These are phyloP conservation scores for Porogramme epimiltina DNA, from an alignment of 1,284 basidiomycete genomes.

Conservation along the genomic window DNA sequence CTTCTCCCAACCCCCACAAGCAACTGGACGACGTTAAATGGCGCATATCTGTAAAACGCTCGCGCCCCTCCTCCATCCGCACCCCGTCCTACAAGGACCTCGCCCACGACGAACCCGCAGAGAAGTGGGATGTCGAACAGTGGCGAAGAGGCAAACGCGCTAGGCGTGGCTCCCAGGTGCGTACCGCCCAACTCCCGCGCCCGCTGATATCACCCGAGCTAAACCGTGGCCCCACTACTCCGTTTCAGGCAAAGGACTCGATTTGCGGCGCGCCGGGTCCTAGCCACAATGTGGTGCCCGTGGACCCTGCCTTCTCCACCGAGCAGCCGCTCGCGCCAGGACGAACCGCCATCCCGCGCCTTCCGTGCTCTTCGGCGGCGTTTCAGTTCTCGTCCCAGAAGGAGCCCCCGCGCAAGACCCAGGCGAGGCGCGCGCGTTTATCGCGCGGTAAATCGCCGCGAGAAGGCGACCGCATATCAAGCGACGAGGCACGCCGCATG, in stretches of 20 bases:
- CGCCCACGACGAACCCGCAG: slow-evolving; percentile 33
- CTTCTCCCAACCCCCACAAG: slow-evolving; percentile 40
- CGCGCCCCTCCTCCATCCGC: slow-evolving; percentile 40
- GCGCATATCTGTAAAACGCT: slow-evolving; percentile 48
- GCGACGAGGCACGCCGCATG: slow-evolving; percentile 46
- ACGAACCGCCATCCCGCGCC: slow-evolving; percentile 26
- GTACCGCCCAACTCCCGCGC: slow-evolving; percentile 22
- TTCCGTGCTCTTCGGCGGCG: slow-evolving; percentile 60
- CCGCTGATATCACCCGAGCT: background rate
- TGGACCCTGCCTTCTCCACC: slow-evolving; percentile 19
- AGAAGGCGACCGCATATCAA: slow-evolving; percentile 18
- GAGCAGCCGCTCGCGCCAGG: slow-evolving; percentile 28
- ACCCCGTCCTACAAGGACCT: slow-evolving; percentile 38
- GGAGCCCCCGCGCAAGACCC: slow-evolving; percentile 6
- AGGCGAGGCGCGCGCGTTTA: slow-evolving; percentile 11
- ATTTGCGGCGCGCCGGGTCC: slow-evolving; percentile 10
- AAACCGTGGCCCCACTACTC: background rate
- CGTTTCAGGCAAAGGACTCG: slow-evolving; percentile 12
- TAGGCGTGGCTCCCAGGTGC: slow-evolving; percentile 48
- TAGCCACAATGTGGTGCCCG: background rate
- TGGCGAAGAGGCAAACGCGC: slow-evolving; percentile 57
- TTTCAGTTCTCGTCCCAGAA: slow-evolving; percentile 52
- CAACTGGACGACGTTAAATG: slow-evolving; percentile 37
- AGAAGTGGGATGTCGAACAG: slow-evolving; percentile 53
- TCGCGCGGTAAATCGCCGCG: slow-evolving; percentile 10